Percentiles rank a stretch among this genome's conserved stretches.
Evolutionary conservation across 345 rosid species (phyloP).

Genomic region (Gossypium longicalyx): DNA sequence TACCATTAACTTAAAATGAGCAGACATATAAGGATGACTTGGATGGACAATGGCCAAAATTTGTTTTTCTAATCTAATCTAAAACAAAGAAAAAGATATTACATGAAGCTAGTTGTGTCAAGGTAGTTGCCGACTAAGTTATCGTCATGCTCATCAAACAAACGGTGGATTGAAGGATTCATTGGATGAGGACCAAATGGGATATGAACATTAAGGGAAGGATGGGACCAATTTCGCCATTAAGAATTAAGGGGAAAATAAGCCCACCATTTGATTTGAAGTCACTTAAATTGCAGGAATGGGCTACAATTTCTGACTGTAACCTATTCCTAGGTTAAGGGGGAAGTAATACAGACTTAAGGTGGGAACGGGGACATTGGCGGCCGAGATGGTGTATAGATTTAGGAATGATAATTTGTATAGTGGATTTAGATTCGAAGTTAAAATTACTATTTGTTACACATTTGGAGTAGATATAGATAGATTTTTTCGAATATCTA

Average conservation of each 20-base stretch:
- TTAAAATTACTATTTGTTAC: no score
- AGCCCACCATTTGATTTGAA: background rate
- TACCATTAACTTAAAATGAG: no score
- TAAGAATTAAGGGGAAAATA: background rate
- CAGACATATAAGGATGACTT: no score
- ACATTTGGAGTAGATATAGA: no score
- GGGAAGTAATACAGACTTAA: background rate
- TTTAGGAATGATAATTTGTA: no score
- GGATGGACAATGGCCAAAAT: background rate
- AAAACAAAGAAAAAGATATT: background rate
- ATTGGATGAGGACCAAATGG: background rate
- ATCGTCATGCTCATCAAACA: background rate
- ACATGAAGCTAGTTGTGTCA: background rate
- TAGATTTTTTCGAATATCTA: no score
- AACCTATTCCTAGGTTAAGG: background rate
- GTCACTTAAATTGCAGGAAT: background rate
- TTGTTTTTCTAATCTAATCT: no score
- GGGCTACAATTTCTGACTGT: background rate
- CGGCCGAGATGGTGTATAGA: background rate
- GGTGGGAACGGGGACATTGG: background rate
- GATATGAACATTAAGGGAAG: background rate
- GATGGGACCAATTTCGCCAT: background rate
- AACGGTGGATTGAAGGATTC: background rate
- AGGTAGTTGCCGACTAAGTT: background rate
- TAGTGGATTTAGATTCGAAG: no score